Evolutionary conservation across 352 stramenopile genomes (phyloP), one percentile per base, ranked within the genome.

Genomic region (Achlya hypogyna): DNA sequence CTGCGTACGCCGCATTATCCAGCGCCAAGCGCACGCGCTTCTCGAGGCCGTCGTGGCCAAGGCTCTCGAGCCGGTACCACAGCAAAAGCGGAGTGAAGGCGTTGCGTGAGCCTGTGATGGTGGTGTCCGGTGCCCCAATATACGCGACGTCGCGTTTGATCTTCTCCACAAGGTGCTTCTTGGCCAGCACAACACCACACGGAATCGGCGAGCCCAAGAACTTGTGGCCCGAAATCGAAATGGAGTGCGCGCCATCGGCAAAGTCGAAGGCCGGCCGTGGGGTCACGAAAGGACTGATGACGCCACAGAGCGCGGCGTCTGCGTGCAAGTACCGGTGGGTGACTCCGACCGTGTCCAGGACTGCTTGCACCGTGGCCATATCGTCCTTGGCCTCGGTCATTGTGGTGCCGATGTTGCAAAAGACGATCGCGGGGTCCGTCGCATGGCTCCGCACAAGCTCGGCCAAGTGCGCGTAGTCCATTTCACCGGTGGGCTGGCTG

Each of bases 321-420:
- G 76, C 85, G 67, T 89, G 81, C 65, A 89, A 85, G 53, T 89
- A 75, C 22, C 86, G 78, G 23, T 79, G 59, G 12, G 78, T 75
- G 71, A 87, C 79, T 27, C 76, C 69, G 22, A 86, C 60, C 16
- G 42, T 69, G 47, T 81, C 73, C 31, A 89, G 63, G 58, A 86
- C 86, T 23, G 73, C 56, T 16, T 85, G 65, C 47, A 89, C 83
- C 18, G 76, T 54, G 49, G 23, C 29, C 49, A 54, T 54, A 16
- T 54, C 49, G 29, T 54, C 49, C 49, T 54, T 54, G 72, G 81
- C 81, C n/a, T 78, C 81, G 71, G 86, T 89, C 45, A 89, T 78
- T 18, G 81, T 89, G 0, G 81, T 89, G 22, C 81, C 81, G 70
- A 89, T 87, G 56, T 89, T 89, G 16, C 84, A 78, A 72, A 87